Base-by-base conservation (phyloP, 352 stramenopile genomes). In the Blastocystis sp. region DNA sequence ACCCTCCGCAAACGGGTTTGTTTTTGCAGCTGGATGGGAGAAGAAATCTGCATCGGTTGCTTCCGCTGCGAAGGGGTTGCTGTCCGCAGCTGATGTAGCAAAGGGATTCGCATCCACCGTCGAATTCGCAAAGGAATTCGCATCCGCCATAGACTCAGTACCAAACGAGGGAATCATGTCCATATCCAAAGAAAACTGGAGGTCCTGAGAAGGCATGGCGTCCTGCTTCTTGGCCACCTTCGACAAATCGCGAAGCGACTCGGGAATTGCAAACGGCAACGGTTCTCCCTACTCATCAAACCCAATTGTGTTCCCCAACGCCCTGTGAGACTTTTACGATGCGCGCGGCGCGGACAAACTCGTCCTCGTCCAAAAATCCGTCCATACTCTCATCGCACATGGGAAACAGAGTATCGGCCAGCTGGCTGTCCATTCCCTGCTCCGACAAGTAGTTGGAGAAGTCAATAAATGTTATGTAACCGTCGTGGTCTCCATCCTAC, bases 331-430 rank as follows among this genome's bases (percentile, higher is more conserved):
- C 45, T 34, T 70, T 57, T 3, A 34, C 65, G 28, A 84, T 66
- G 54, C 66, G 74, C 54, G 74, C 74, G 28, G 74, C 74, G 59
- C 52, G n/a, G 24, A 64, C 57, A 52, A 84, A 84, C 74, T 84
- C 74, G 42, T 21, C 28, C n/a, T 69, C 34, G 48, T 69, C 57
- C 14, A 84, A 40, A n/a, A 68, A 84, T 19, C 52, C 74, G 74
- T 84, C 74, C 52, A 69, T 43, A 69, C 69, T 54, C 57, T 69
- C 17, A 68, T 84, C 74, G 66, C 74, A 84, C 74, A 84, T 54
- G 10, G 59, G 28, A 52, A 84, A 62, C 3, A 84, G 21, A 57
- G 68, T 42, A 70, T 68, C 40, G 0, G 66, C 38, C 34, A 28
- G 48, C 17, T 70, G 34, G 10, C 45, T 54, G 40, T 54, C n/a